Evolutionary conservation across 345 rosid species (phyloP).

Genomic region (Syzygium aqueum): DNA sequence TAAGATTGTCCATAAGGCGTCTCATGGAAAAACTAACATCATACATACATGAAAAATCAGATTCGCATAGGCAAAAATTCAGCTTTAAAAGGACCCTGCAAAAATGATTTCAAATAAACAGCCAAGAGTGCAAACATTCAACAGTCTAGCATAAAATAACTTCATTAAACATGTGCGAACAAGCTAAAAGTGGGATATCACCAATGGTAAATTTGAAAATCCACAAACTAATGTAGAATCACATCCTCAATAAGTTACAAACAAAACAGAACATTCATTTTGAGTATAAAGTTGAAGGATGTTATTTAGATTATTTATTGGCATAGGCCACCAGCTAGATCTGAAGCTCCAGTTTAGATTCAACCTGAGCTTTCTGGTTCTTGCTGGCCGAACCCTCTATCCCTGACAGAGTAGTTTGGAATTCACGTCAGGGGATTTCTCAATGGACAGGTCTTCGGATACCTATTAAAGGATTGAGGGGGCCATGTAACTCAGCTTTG

Average conservation of each 20-base stretch:
- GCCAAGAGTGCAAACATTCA: background rate
- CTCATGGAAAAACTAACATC: background rate
- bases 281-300: background rate
- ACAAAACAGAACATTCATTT: background rate
- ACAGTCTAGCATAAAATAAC: background rate
- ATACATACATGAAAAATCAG: background rate
- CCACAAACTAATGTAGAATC: background rate
- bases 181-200: background rate
- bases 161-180: background rate
- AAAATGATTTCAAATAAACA: background rate
- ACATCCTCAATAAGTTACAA: background rate
- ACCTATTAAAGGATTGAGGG: background rate
- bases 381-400: background rate
- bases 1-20: background rate
- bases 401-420: background rate
- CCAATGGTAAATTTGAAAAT: background rate
- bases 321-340: background rate
- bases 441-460: background rate
- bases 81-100: background rate
- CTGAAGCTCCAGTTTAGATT: background rate
- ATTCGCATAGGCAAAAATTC: background rate
- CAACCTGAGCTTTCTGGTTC: background rate
- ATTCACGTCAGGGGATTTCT: background rate
- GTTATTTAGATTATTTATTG: background rate
- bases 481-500: background rate